phyloP scores from a whole-genome alignment of 495 filamentous ascomycete species.

The Penicillium verhagenii region DNA sequence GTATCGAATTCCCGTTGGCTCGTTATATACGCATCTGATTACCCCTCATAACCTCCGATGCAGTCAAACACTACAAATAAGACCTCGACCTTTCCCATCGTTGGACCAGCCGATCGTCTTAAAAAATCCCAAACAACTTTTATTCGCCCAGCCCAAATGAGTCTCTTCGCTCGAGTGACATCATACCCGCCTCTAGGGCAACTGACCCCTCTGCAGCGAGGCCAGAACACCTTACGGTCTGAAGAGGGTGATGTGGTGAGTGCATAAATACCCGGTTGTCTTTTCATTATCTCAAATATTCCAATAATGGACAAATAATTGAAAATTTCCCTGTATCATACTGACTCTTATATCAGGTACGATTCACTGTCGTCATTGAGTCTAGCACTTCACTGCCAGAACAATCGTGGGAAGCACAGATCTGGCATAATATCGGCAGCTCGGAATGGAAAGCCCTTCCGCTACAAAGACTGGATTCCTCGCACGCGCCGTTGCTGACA shows the following conservation, averaged over 20 bases:
- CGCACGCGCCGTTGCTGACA: conserved; percentile 36
- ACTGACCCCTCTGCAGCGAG: conserved; percentile 55
- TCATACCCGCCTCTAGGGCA: conserved; percentile 70
- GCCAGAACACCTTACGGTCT: conserved; percentile 21
- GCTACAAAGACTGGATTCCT: conserved; percentile 24
- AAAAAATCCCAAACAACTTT: conserved; percentile 29
- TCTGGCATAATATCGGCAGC: conserved; percentile 68
- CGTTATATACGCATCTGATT: neutral
- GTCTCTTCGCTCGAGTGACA: conserved; percentile 51
- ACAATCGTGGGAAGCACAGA: conserved; percentile 66
- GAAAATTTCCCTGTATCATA: neutral
- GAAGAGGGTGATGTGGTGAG: conserved; percentile 33
- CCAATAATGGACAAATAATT: neutral
- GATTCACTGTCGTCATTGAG: conserved; percentile 72
- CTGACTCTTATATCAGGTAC: conserved; percentile 34
- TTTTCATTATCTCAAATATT: neutral
- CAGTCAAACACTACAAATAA: conserved; percentile 15
- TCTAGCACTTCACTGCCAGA: conserved; percentile 53
- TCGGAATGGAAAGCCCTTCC: conserved; percentile 38
- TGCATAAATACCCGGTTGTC: neutral
- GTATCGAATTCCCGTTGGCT: neutral
- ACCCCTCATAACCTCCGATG: conserved; percentile 21
- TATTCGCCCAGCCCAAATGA: conserved; percentile 45
- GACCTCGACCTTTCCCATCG: conserved; percentile 25
- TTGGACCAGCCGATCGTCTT: conserved; percentile 10